Evolutionary conservation across 2,329 filamentous ascomycete genomes (phyloP), one percentile per base, ranked within the genome.

Genomic region (Talaromyces funiculosus): DNA sequence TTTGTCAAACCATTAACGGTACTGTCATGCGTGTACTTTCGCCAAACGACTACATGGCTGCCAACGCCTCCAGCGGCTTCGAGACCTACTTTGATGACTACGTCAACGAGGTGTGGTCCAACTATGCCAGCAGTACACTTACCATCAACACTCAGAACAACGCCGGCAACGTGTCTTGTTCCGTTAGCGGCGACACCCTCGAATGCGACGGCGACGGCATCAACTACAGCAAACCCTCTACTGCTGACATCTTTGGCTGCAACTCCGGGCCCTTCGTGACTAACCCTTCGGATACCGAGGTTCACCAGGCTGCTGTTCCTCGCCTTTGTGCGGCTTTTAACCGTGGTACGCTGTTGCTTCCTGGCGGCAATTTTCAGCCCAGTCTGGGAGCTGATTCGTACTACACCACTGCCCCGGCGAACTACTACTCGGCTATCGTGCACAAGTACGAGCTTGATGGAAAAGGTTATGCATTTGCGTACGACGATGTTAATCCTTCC

Each of bases 401-500:
- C 47, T 51, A 51, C 47, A 33, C 47, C 47, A 33, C 47, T 33
- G 47, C 65, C 4, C 63, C 71, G 0, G 63, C 65, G 1, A 37
- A n/a, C 26, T 84, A 83, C 71, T 84, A 84, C 68, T 71, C 68
- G 2, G 61, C 29, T n/a, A 76, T 88, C 40, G 79, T 89, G 2
- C 86, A 89, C 71, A 72, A 79, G 38, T 78, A 83, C 54, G 84
- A 87, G 72, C 68, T 80, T 4, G 84, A 88, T 68, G 80, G 81
- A 1, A 75, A 78, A 47, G 86, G 86, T 0, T 89, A 89, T 68
- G 82, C 84, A 0, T 89, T 88, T 67, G 79, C 86, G 0, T 89
- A 88, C 65, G 86, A 89, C 67, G 86, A 89, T 68, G 86, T 89
- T 18, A 82, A 84, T 59, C 81, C 84, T 0, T 76, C 79, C 62